Percentiles rank a stretch among this genome's conserved stretches.
These are phyloP conservation scores for Coemansia sp. DNA, from an alignment of 371 early-diverging fungal species.

Conservation along the genomic window DNA sequence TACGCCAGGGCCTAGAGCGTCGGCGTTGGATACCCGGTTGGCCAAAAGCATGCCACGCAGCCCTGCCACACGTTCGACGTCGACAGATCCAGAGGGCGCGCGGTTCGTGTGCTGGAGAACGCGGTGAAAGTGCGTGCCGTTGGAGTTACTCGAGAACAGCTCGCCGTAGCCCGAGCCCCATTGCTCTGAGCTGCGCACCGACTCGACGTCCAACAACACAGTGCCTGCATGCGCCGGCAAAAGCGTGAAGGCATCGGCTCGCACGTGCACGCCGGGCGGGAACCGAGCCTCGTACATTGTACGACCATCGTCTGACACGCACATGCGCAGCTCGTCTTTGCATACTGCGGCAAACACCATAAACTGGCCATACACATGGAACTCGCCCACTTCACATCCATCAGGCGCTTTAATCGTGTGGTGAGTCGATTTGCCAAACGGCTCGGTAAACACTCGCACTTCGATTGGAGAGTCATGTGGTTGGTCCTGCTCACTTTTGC, in stretches of 20 bases:
- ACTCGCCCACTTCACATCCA: conserved; percentile 32
- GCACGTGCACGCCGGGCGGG: conserved; percentile 66
- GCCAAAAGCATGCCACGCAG: conserved; percentile 84
- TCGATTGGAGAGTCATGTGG: conserved; percentile 49
- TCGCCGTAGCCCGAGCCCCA: conserved; percentile 79
- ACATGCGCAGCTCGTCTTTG: conserved; percentile 56
- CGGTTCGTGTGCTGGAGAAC: conserved; percentile 79
- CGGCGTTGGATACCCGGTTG: conserved; percentile 78
- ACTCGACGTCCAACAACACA: conserved; percentile 72
- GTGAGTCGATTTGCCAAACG: conserved; percentile 18
- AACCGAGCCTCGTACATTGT: conserved; percentile 72
- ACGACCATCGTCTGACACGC: conserved; percentile 71
- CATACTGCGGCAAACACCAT: conserved; percentile 50
- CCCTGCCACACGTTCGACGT: conserved; percentile 86
- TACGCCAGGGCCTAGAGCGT: conserved; percentile 58
- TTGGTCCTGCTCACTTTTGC: conserved; percentile 55
- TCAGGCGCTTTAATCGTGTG: conserved; percentile 16
- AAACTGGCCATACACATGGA: conserved; percentile 39
- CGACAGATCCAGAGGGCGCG: conserved; percentile 70
- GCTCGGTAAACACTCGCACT: conserved; percentile 55
- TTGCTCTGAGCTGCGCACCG: conserved; percentile 51
- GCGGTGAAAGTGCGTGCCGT: conserved; percentile 73
- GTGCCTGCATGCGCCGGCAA: conserved; percentile 67
- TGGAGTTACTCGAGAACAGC: conserved; percentile 78
- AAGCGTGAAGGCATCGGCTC: conserved; percentile 64